Evolutionary conservation across 768 basidiomycete species (phyloP), one percentile per base, ranked within the genome.

Genomic region (Lanmaoa rubissima): DNA sequence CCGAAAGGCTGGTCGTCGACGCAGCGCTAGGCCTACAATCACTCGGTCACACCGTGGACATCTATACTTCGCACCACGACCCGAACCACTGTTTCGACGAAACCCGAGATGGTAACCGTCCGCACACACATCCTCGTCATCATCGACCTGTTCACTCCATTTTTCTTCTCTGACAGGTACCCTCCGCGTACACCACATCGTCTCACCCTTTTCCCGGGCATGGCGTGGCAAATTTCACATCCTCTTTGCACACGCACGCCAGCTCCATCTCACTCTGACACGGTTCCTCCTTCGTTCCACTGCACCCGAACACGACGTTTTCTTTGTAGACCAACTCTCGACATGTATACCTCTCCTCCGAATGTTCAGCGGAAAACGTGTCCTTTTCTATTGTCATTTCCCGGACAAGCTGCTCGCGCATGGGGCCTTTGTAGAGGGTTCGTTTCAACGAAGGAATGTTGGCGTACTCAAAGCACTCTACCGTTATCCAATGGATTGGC

Each of bases 381-480:
- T 96, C 32, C 87, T 98, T 19, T 98, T 98, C 73, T 98, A 99
- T 70, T 96, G 94, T 62, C 97, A 98, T 70, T 98, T 99, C 62
- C 97, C 96, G 0, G 96, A 99, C 74, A 96, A 96, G 71, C 78
- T 98, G 1, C 81, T 98, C 28, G 84, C 88, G 7, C 82, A 84
- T 59, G 90, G 90, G 0, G 84, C 73, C 5, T 71, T 81, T 65
- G 78, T 85, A 0, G 84, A 88, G 51, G 86, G 82, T 13, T 71
- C 75, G 52, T 64, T 72, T 42, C 70, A 68, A 39, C 79, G 69
- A 64, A 76, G 68, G 48, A 75, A 73, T 3, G 72, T 73, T 0
- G 69, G 82, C 19, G 35, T 87, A 3, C 62, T 96, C 63, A 93
- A 93, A 72, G 69, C 79, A 36, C 48, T 94, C 6, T 99, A 99